These are phyloP conservation scores for Tricholoma sp. DNA, from an alignment of 768 basidiomycete species.

Conservation along the genomic window DNA sequence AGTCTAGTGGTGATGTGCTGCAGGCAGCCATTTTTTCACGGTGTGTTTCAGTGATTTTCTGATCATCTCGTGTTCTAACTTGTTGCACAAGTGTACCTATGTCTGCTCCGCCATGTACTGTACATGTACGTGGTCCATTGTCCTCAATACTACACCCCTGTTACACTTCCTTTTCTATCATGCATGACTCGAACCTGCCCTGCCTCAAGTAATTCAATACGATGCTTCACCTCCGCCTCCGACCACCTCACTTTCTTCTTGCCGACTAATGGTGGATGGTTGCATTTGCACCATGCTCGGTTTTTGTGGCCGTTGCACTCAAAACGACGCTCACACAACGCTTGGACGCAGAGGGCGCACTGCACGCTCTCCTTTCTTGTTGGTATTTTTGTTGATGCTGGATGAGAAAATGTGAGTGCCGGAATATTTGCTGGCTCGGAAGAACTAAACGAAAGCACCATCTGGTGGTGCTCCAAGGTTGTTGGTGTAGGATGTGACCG, in stretches of 20 bases:
- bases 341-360: background rate
- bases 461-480: background rate
- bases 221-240: background rate
- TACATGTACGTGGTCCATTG: background rate
- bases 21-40: background rate
- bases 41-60: background rate
- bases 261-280: background rate
- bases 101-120: background rate
- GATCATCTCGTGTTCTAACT: background rate
- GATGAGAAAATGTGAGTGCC: background rate
- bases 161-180: background rate
- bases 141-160: background rate
- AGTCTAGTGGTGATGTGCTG: background rate
- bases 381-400: background rate
- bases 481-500: background rate
- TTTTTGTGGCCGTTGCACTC: background rate
- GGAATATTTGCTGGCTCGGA: background rate
- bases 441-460: background rate
- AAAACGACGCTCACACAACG: background rate
- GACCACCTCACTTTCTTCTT: background rate
- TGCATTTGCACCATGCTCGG: background rate
- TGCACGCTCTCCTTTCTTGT: background rate
- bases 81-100: background rate
- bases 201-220: background rate
- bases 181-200: background rate